Percentiles rank a stretch among this genome's conserved stretches.
phyloP scores from a whole-genome alignment of 1,284 basidiomycete genomes.

The Inonotus hispidus region DNA sequence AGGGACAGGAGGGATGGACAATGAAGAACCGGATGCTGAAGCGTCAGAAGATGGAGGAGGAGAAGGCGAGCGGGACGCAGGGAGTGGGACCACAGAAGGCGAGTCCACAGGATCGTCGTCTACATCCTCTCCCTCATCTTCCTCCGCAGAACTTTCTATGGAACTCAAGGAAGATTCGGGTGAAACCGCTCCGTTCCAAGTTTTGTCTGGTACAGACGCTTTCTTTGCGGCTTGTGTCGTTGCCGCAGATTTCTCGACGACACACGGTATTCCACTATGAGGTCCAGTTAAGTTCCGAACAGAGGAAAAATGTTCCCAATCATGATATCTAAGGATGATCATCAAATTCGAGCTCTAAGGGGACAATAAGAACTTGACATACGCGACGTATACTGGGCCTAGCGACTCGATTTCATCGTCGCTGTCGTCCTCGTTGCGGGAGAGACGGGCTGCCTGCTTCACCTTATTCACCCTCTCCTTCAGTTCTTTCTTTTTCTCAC shows the following conservation, averaged over 20 bases:
- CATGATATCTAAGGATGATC: constrained; percentile 60
- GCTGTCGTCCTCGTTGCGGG: constrained; percentile 26
- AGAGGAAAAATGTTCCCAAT: constrained; percentile 94
- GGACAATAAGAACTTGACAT: constrained; percentile 32
- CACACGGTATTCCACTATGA: constrained; percentile 69
- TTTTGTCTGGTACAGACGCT: not conserved
- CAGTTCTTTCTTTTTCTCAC: constrained; percentile 34
- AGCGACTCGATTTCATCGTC: constrained; percentile 25
- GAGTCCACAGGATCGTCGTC: constrained; percentile 13
- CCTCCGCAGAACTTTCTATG: constrained; percentile 22
- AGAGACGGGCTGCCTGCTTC: constrained; percentile 27
- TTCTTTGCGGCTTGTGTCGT: constrained; percentile 7
- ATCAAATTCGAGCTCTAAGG: constrained; percentile 11
- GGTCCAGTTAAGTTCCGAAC: constrained; percentile 85
- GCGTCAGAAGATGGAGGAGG: constrained; percentile 22
- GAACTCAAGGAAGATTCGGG: constrained; percentile 19
- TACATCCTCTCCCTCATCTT: not conserved
- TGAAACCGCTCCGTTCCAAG: constrained; percentile 19
- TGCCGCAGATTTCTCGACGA: constrained; percentile 46
- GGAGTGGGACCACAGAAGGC: constrained; percentile 35
- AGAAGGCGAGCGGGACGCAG: constrained; percentile 42
- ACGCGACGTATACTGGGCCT: constrained; percentile 73
- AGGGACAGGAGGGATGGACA: constrained; percentile 14
- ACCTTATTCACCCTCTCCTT: constrained; percentile 25
- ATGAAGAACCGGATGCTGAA: constrained; percentile 13